Base-by-base conservation (phyloP, 2,329 filamentous ascomycete species). In the Lomentospora prolificans region DNA sequence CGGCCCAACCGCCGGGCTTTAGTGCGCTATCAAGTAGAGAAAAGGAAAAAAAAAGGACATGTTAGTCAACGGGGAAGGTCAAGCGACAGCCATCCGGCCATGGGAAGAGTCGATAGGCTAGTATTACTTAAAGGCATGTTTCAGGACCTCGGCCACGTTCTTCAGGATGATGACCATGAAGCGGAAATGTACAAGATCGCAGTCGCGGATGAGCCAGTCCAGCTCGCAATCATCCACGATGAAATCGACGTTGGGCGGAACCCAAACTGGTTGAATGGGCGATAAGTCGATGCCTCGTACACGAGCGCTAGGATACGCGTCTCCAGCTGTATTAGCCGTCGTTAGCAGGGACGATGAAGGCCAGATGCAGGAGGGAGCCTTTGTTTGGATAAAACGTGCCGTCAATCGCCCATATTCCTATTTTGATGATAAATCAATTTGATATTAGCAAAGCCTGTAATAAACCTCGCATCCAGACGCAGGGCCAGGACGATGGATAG, bases 191-290 rank as follows among this genome's bases (percentile, higher is more conserved):
- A 85, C 75, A 59, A 79, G 74, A 64, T 85, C 81, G 62, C 79
- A 83, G 55, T 76, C 69, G 3, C 71, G 66, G 52, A 25, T 70
- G 3, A 68, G 60, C 83, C 83, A 86, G 7, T 79, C 73, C 50
- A 78, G 72, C 59, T 84, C 80, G 53, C 77, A 75, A 62, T 86
- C 82, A 61, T 86, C 82, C 8, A 86, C 74, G 57, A 83, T 70
- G 67, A 85, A 85, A 6, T 72, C 72, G n/a, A 81, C 73, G 62
- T 85, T 85, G 9, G 77, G 73, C 14, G 81, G 82, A 10, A 84
- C 72, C 66, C 70, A 73, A 33, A 65, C 66, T 2, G 73, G 71
- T 59, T 77, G 74, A 19, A 76, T 76, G 2, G 75, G 72, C 3
- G 72, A 74, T 17, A 76, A 59, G 53, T 76, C 72, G 25, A 69